Evolutionary conservation across 148 eudicot genomes (phyloP), one percentile per base, ranked within the genome.

Genomic region (Persicaria maculosa): DNA sequence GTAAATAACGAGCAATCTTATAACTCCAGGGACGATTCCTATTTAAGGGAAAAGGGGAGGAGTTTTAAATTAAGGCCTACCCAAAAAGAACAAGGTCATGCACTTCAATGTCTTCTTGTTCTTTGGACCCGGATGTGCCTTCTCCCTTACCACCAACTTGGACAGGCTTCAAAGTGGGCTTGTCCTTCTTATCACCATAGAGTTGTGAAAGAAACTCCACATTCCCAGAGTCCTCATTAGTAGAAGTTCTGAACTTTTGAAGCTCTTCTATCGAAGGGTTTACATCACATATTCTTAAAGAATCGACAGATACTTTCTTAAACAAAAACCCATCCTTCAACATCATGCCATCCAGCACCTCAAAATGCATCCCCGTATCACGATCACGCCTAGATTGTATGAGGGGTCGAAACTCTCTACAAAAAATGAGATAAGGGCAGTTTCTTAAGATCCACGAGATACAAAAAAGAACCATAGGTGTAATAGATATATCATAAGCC

Each of bases 381-480:
- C 99, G 97, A 70, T 92, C 97, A 72, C 97, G 93, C 73, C 92
- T 81, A 77, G 50, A 77, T 74, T 92, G 93, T 50, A 95, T 89
- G 72, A 92, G 93, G 75, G 99, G 99, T 54, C 91, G 97, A 75
- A 90, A 86, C 76, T 92, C 99, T 83, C 99, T 95, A 82, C 78
- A 82, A 9, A 61, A 16, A 54, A 17, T 50, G 59, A 71, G 78
- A 82, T 20, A 77, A 53, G 50, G 44, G 19, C 47, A 65, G n/a
- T 47, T 62, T 65, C 46, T 47, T 50, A 44, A 72, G 64, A 17
- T 15, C 74, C 47, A 78, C 68, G 53, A 50, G 7, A 72, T 43
- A 71, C 31, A 31, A 57, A 77, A 2, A 45, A 1, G 40, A 52
- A 40, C 14, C 46, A 44, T 61, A 68, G 44, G 57, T 75, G 43